Evolutionary conservation across 2,329 filamentous ascomycete species (phyloP).

Genomic region (Aspergillus sp.): DNA sequence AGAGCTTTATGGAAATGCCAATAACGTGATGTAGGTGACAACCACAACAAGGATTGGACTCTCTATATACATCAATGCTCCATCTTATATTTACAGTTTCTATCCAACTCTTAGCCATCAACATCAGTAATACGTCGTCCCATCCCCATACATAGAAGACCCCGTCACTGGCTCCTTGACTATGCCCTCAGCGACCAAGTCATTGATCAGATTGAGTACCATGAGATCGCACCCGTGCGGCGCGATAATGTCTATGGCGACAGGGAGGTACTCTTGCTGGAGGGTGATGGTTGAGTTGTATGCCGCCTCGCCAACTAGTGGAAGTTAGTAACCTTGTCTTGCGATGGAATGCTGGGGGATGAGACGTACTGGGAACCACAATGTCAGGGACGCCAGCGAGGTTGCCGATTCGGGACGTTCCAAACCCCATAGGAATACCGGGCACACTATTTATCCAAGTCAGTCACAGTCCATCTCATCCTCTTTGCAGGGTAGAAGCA

Average conservation of each 20-base stretch:
- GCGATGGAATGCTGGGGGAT: slow-evolving; percentile 44
- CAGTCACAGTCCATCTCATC: neutral
- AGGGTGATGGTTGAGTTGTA: slow-evolving; percentile 36
- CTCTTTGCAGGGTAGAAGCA: neutral
- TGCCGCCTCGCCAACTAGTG: slow-evolving; percentile 16
- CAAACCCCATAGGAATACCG: slow-evolving; percentile 53
- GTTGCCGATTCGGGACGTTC: slow-evolving; percentile 35
- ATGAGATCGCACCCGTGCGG: slow-evolving; percentile 66
- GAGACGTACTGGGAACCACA: neutral
- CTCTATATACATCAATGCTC: too few relatives aligned
- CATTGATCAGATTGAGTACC: slow-evolving; percentile 58
- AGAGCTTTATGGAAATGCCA: too few relatives aligned
- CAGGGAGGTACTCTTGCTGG: slow-evolving; percentile 58
- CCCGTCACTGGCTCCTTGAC: slow-evolving; percentile 8
- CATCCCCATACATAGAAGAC: slow-evolving; percentile 5
- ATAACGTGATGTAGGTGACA: too few relatives aligned
- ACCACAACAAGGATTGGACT: too few relatives aligned
- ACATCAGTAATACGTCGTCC: slow-evolving; percentile 2
- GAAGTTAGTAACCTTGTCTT: slow-evolving; percentile 36
- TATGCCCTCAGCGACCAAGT: slow-evolving; percentile 56
- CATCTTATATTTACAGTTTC: too few relatives aligned
- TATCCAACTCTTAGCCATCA: neutral
- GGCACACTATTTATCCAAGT: slow-evolving; percentile 35
- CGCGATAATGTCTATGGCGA: slow-evolving; percentile 62
- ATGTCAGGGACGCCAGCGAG: slow-evolving; percentile 45